phyloP scores from a whole-genome alignment of 1,139 yeast genomes.

The Kurtzmaniella quercitrusa region DNA sequence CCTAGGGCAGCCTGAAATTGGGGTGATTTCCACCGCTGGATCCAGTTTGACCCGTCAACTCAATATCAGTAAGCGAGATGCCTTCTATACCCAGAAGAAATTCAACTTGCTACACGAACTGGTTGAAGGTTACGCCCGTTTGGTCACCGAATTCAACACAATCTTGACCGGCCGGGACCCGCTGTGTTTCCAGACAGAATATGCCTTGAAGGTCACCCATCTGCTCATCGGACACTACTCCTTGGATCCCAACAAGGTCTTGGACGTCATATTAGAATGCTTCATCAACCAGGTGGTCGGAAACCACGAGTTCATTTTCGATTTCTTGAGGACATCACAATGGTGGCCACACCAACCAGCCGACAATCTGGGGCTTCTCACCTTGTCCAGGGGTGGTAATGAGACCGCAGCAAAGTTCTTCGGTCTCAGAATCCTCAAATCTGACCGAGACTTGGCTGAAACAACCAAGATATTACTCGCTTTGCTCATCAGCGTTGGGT shows the following conservation, averaged over 20 bases:
- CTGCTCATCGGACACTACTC: slow-evolving; percentile 71
- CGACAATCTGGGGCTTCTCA: slow-evolving; percentile 26
- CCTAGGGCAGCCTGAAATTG: slow-evolving; percentile 28
- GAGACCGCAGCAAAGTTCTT: slow-evolving; percentile 56
- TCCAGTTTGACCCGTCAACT: slow-evolving; percentile 29
- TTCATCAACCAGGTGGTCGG: slow-evolving; percentile 41
- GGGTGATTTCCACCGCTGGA: slow-evolving; percentile 34
- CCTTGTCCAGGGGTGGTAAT: slow-evolving; percentile 42
- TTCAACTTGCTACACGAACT: slow-evolving; percentile 77
- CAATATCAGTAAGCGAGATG: slow-evolving; percentile 45
- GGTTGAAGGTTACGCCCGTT: slow-evolving; percentile 73
- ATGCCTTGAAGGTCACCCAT: slow-evolving; percentile 49
- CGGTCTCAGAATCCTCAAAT: slow-evolving; percentile 48
- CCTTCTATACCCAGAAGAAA: slow-evolving; percentile 65
- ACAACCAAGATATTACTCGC: slow-evolving; percentile 44
- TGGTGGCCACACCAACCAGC: slow-evolving; percentile 60
- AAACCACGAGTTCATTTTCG: slow-evolving; percentile 43
- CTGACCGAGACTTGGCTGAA: slow-evolving; percentile 37
- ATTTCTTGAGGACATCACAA: slow-evolving; percentile 46
- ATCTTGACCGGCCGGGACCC: slow-evolving; percentile 38
- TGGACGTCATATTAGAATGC: slow-evolving; percentile 58
- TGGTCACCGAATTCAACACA: slow-evolving; percentile 48
- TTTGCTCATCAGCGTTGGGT: slow-evolving; percentile 63
- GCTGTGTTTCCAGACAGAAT: slow-evolving; percentile 38
- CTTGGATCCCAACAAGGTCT: slow-evolving; percentile 69